phyloP scores from a whole-genome alignment of 345 rosid genomes.

The Rubroshorea leprosula region DNA sequence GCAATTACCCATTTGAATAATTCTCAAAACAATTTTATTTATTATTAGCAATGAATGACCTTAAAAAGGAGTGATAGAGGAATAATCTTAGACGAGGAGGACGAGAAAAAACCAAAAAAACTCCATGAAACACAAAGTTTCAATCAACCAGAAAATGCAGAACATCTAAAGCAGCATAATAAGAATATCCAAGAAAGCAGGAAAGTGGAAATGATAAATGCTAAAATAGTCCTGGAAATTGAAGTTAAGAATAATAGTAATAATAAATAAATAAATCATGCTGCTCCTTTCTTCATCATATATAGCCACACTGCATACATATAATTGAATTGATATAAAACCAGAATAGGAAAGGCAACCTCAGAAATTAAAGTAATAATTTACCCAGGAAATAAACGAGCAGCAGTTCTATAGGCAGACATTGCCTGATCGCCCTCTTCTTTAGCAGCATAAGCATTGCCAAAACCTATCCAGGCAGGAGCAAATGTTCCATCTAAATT shows the following conservation, averaged over 20 bases:
- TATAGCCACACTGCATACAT: not conserved
- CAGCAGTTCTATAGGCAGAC: constrained; percentile 93
- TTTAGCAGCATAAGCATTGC: constrained; percentile 84
- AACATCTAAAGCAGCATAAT: not conserved
- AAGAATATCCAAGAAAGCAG: not conserved
- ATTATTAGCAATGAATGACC: no score
- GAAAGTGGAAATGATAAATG: not conserved
- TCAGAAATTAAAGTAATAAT: not conserved
- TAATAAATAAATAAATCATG: not conserved
- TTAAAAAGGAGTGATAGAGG: not conserved
- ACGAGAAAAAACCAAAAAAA: not conserved
- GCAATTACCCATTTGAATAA: not conserved
- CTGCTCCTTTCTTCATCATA: not conserved
- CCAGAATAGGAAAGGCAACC: not conserved
- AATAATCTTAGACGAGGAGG: no score
- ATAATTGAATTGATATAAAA: not conserved
- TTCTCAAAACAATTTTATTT: not conserved
- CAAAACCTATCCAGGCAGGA: constrained; percentile 93
- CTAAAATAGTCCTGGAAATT: not conserved
- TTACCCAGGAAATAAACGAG: constrained; percentile 97
- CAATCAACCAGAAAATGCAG: not conserved
- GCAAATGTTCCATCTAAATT: constrained; percentile 72
- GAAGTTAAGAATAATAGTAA: not conserved
- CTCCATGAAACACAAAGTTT: not conserved
- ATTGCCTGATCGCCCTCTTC: constrained; percentile 98